Conservation (phyloP, 148 eudicot genomes). For the Drosera capensis region DNA sequence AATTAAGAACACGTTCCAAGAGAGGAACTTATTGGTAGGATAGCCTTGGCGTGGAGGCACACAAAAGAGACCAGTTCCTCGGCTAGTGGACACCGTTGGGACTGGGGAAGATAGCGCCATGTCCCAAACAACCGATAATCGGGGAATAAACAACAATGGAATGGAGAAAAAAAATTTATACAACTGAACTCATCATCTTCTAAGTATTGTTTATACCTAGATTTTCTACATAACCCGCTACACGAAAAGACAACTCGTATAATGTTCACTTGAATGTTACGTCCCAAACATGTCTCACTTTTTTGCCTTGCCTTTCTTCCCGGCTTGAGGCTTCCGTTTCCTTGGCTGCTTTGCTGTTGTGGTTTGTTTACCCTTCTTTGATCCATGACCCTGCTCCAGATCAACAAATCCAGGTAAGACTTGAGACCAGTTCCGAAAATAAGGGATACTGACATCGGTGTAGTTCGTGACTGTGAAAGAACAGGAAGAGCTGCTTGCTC, state of each 20-base stretch:
- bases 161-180: not conserved
- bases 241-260: not conserved
- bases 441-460: not conserved
- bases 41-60: too few relatives aligned
- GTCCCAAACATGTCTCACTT: slow-evolving; percentile 32
- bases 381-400: slow-evolving; percentile 35
- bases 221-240: not conserved
- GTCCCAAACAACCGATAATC: too few relatives aligned
- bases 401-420: slow-evolving; percentile 1
- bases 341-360: slow-evolving; percentile 42
- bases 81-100: too few relatives aligned
- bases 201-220: not conserved
- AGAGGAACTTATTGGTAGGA: too few relatives aligned
- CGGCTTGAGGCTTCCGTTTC: slow-evolving; percentile 61
- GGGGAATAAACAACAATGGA: too few relatives aligned
- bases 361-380: slow-evolving; percentile 54
- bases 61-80: too few relatives aligned
- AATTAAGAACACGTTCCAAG: too few relatives aligned
- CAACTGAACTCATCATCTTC: not conserved
- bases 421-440: not conserved
- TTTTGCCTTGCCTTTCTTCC: slow-evolving; percentile 66
- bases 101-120: too few relatives aligned
- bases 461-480: not conserved
- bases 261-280: not conserved
- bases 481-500: slow-evolving; percentile 8